A percentile compares a stretch with the other conserved stretches of the same genome.
These are phyloP conservation scores for Panaeolus cyanescens DNA, from an alignment of 768 basidiomycete genomes.

Conservation along the genomic window DNA sequence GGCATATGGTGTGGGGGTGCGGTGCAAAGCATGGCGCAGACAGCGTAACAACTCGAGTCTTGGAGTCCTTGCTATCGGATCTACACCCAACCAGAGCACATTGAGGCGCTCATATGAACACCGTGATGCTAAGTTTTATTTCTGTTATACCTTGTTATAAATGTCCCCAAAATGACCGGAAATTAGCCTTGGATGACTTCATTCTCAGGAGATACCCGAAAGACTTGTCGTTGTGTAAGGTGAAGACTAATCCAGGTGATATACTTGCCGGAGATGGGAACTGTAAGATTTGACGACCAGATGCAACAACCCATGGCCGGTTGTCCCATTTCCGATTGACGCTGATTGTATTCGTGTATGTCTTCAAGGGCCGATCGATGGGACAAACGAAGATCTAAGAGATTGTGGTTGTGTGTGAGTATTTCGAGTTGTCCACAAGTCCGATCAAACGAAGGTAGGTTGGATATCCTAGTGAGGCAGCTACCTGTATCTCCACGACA, in stretches of 20 bases:
- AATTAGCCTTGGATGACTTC: conserved; percentile 2
- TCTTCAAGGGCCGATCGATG: neutral
- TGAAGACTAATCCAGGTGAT: conserved; percentile 2
- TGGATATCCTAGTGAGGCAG: neutral
- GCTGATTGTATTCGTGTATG: conserved; percentile 1
- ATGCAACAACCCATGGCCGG: neutral
- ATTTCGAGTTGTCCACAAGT: neutral
- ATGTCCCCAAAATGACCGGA: neutral
- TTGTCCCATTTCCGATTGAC: neutral
- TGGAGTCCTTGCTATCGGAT: neutral
- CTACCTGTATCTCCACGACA: neutral
- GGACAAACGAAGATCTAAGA: neutral
- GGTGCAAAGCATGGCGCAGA: neutral
- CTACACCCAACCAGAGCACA: neutral
- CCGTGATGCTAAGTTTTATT: neutral
- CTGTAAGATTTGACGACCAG: neutral
- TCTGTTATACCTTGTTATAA: neutral
- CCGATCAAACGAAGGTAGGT: neutral
- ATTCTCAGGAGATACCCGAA: conserved; percentile 2
- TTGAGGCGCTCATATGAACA: neutral
- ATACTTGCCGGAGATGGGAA: neutral
- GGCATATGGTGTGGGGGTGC: neutral
- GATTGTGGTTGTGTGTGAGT: neutral
- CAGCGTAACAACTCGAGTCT: neutral
- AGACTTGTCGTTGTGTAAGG: neutral